Evolutionary conservation across 2,329 filamentous ascomycete genomes (phyloP).

Genomic region (Dactylellina leptospora): DNA sequence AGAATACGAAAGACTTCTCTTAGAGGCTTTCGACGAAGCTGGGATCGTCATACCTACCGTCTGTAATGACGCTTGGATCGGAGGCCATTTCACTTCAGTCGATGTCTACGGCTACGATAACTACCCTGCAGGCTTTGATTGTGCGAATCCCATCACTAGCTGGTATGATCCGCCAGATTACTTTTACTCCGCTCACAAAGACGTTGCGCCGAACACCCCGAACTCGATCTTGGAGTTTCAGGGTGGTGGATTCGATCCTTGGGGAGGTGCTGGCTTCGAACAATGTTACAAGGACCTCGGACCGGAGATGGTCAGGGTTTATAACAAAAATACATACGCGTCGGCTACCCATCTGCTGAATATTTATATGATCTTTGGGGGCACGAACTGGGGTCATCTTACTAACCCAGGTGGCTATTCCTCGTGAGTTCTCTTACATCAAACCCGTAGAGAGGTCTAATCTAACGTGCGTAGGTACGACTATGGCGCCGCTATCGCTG

Average conservation of each 20-base stretch:
- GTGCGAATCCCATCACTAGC: slow-evolving; percentile 65
- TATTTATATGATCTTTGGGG: slow-evolving; percentile 80
- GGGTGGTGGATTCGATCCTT: slow-evolving; percentile 76
- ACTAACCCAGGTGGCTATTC: slow-evolving; percentile 50
- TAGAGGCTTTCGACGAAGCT: slow-evolving; percentile 65
- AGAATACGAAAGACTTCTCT: slow-evolving; percentile 36
- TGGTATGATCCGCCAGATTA: slow-evolving; percentile 66
- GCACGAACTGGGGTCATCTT: slow-evolving; percentile 82
- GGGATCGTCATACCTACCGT: slow-evolving; percentile 79
- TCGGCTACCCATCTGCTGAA: slow-evolving; percentile 74
- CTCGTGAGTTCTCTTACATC: slow-evolving; percentile 19
- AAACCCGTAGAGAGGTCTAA: neutral
- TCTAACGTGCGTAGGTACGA: slow-evolving; percentile 63
- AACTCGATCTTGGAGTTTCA: slow-evolving; percentile 74
- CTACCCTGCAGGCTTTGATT: slow-evolving; percentile 70
- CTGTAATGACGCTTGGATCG: slow-evolving; percentile 73
- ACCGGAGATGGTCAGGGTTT: slow-evolving; percentile 74
- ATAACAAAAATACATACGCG: slow-evolving; percentile 78
- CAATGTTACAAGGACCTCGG: slow-evolving; percentile 73
- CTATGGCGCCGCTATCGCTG: slow-evolving; percentile 71
- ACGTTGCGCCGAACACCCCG: slow-evolving; percentile 72
- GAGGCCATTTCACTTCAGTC: slow-evolving; percentile 63
- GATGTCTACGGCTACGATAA: slow-evolving; percentile 74
- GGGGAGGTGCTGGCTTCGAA: slow-evolving; percentile 76
- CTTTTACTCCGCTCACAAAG: slow-evolving; percentile 66